Evolutionary conservation across 805 yeast species (phyloP).

Genomic region (Saccharomycopsis selenospora): DNA sequence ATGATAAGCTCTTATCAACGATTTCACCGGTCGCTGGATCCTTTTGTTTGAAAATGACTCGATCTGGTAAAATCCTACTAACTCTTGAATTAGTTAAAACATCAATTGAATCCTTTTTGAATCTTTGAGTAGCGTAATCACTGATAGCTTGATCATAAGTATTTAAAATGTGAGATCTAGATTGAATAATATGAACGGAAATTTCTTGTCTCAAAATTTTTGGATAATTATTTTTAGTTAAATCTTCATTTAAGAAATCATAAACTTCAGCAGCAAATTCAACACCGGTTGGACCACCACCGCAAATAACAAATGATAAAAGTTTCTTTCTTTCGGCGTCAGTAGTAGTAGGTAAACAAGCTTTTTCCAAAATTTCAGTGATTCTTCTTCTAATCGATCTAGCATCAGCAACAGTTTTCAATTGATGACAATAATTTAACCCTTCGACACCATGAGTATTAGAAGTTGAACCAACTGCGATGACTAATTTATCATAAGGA

Average conservation of each 20-base stretch:
- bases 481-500: slow-evolving; percentile 63
- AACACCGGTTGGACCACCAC: slow-evolving; percentile 74
- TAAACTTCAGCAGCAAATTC: slow-evolving; percentile 68
- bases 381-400: slow-evolving; percentile 47
- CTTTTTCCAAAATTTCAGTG: slow-evolving; percentile 48
- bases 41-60: slow-evolving; percentile 51
- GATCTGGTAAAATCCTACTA: slow-evolving; percentile 46
- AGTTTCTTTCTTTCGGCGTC: slow-evolving; percentile 56
- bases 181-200: slow-evolving; percentile 62
- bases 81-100: slow-evolving; percentile 60
- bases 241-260: slow-evolving; percentile 60
- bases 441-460: slow-evolving; percentile 70
- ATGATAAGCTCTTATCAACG: slow-evolving; percentile 45
- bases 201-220: slow-evolving; percentile 53
- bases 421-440: slow-evolving; percentile 50
- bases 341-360: slow-evolving; percentile 57
- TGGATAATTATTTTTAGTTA: slow-evolving; percentile 46
- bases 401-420: slow-evolving; percentile 65
- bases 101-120: slow-evolving; percentile 55
- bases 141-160: slow-evolving; percentile 61
- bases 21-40: slow-evolving; percentile 34
- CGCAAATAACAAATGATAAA: slow-evolving; percentile 57
- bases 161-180: slow-evolving; percentile 58
- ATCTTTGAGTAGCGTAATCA: slow-evolving; percentile 57
- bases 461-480: slow-evolving; percentile 63